These are phyloP conservation scores for Blastobotrys apis DNA, from an alignment of 1,139 yeast species.

Conservation along the genomic window DNA sequence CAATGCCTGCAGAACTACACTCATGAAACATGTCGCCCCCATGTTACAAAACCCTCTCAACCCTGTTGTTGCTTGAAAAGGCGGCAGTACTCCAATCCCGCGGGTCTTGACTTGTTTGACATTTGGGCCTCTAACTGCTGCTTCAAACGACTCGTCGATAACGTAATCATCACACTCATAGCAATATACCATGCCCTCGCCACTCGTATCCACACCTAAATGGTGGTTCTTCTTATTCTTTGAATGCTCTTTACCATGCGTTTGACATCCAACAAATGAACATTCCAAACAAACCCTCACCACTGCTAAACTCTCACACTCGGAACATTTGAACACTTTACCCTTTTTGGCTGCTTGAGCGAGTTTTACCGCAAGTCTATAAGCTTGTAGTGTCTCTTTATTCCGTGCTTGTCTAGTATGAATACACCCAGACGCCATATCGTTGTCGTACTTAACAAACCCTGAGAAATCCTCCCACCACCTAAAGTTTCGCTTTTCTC, in stretches of 20 bases:
- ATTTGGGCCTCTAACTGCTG: constrained; percentile 40
- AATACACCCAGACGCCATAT: constrained; percentile 18
- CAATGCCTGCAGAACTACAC: constrained; percentile 78
- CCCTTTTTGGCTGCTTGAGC: constrained; percentile 14
- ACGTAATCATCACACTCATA: constrained; percentile 72
- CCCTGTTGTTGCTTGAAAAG: constrained; percentile 63
- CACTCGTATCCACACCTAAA: constrained; percentile 48
- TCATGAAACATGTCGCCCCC: constrained; percentile 97
- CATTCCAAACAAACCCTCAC: constrained; percentile 69
- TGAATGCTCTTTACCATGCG: constrained; percentile 53
- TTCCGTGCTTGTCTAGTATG: constrained; percentile 16
- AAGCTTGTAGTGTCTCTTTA: constrained; percentile 18
- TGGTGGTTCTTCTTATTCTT: constrained; percentile 55
- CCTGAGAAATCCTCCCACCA: too few relatives aligned
- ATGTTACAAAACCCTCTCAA: constrained; percentile 83
- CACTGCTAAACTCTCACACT: constrained; percentile 10
- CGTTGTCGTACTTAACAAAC: too few relatives aligned
- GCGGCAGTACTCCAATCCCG: constrained; percentile 41
- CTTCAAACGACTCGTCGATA: constrained; percentile 55
- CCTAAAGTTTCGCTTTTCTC: too few relatives aligned
- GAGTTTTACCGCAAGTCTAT: constrained; percentile 23
- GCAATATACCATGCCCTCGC: constrained; percentile 47
- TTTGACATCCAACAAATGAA: constrained; percentile 72
- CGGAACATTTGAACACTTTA: constrained; percentile 9
- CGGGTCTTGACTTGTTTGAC: constrained; percentile 12